Evolutionary conservation across 352 stramenopile species (phyloP).

Genomic region (Blastocystis sp.): DNA sequence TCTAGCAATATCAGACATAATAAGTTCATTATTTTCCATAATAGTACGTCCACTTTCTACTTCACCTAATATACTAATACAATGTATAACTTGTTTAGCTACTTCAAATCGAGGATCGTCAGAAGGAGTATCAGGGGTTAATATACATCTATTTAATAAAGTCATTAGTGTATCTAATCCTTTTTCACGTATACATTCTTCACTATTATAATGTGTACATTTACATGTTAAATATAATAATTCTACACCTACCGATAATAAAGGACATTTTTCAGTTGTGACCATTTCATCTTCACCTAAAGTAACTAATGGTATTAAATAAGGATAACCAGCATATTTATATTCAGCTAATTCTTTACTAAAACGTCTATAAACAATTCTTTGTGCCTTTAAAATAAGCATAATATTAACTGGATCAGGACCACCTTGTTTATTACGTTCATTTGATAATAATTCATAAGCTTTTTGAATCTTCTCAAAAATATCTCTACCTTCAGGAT

Average conservation of each 20-base stretch:
- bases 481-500: slow-evolving; percentile 51
- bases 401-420: slow-evolving; percentile 40
- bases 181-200: slow-evolving; percentile 39
- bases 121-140: slow-evolving; percentile 17
- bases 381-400: slow-evolving; percentile 39
- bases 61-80: slow-evolving; percentile 22
- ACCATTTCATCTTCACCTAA: slow-evolving; percentile 27
- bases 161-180: slow-evolving; percentile 32
- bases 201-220: slow-evolving; percentile 36
- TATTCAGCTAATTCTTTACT: slow-evolving; percentile 30
- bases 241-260: slow-evolving; percentile 18
- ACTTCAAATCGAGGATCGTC: slow-evolving; percentile 40
- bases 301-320: slow-evolving; percentile 18
- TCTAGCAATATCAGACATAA: slow-evolving; percentile 29
- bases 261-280: slow-evolving; percentile 21
- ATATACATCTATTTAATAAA: slow-evolving; percentile 13
- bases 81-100: slow-evolving; percentile 40
- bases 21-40: slow-evolving; percentile 22
- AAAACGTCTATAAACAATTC: slow-evolving; percentile 42
- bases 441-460: slow-evolving; percentile 46
- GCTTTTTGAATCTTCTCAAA: slow-evolving; percentile 53
- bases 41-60: slow-evolving; percentile 26
- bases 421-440: slow-evolving; percentile 19
- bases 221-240: slow-evolving; percentile 38
- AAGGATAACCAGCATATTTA: slow-evolving; percentile 43